phyloP scores from a whole-genome alignment of 2,329 filamentous ascomycete genomes.

The Colletotrichum tropicale region DNA sequence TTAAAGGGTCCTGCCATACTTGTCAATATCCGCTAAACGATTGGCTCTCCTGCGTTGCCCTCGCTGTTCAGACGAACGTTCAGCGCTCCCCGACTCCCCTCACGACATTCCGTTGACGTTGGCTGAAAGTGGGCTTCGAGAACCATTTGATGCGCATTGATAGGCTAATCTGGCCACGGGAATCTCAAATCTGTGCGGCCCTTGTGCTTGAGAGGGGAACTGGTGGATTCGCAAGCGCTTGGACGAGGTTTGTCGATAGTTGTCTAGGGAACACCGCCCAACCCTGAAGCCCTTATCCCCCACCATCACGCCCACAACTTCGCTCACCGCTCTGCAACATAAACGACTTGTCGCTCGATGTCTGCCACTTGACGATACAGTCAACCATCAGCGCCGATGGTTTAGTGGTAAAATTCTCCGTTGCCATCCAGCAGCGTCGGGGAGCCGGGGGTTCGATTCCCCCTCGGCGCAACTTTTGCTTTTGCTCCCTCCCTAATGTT shows the following conservation, averaged over 20 bases:
- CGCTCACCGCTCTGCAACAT: not conserved
- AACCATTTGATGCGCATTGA: not conserved
- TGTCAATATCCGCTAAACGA: conserved; percentile 2
- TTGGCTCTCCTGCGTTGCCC: not conserved
- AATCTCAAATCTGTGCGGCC: conserved; percentile 4
- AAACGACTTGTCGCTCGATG: accelerated
- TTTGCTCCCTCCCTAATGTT: not conserved
- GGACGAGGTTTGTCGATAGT: not conserved
- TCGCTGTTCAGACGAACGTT: conserved; percentile 6
- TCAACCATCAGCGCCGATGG: conserved; percentile 5
- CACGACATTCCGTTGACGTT: not conserved
- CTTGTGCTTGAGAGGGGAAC: not conserved
- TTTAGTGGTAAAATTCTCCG: conserved; percentile 23
- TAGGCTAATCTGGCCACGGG: not conserved
- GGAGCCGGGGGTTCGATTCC: conserved; percentile 22
- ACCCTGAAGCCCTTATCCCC: conserved; percentile 6
- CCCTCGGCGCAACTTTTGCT: conserved; percentile 13
- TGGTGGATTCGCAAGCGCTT: not conserved
- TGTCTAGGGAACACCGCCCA: not conserved
- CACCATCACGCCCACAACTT: not conserved
- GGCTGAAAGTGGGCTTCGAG: not conserved
- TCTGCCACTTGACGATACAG: accelerated
- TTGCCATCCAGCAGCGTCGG: conserved; percentile 19
- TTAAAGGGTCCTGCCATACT: not conserved
- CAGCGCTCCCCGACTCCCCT: not conserved